phyloP scores from a whole-genome alignment of 1,284 basidiomycete genomes.

The Leccinum griseonigrum region DNA sequence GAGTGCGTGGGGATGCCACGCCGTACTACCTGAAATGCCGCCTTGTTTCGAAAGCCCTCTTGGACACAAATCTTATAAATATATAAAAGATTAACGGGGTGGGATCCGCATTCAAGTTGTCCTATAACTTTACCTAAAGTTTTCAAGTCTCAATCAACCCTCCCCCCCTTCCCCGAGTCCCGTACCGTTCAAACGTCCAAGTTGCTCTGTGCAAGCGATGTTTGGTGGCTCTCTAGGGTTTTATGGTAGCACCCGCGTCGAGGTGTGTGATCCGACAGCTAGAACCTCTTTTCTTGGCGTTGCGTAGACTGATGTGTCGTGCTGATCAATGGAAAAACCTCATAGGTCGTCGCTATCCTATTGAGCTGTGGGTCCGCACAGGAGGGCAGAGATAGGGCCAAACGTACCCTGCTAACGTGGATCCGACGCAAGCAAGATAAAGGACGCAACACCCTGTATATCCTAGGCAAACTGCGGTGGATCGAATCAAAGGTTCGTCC shows the following conservation, averaged over 20 bases:
- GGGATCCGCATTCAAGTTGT: not conserved
- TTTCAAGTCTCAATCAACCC: not conserved
- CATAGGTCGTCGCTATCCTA: not conserved
- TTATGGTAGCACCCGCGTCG: not conserved
- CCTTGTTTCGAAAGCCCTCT: not conserved
- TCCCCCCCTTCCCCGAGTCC: not conserved
- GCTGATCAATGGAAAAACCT: not conserved
- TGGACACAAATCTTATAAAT: not conserved
- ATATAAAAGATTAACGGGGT: not conserved
- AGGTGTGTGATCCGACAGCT: not conserved
- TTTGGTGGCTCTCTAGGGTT: not conserved
- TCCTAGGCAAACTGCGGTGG: not conserved
- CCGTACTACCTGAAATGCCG: not conserved
- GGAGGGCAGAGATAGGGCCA: not conserved
- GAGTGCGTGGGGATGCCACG: not conserved
- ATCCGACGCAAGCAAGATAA: slow-evolving; percentile 1
- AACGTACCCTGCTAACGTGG: not conserved
- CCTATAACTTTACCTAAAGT: not conserved
- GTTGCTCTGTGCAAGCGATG: not conserved
- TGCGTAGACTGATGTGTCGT: not conserved
- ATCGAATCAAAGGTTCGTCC: not conserved
- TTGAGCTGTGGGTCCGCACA: not conserved
- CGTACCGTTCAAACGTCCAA: not conserved
- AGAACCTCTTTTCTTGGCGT: too few relatives aligned
- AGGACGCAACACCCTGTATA: not conserved